A percentile compares a stretch with the other conserved stretches of the same genome.
These are phyloP conservation scores for Hymenoscyphus albidus DNA, from an alignment of 2,329 filamentous ascomycete species.

Conservation along the genomic window DNA sequence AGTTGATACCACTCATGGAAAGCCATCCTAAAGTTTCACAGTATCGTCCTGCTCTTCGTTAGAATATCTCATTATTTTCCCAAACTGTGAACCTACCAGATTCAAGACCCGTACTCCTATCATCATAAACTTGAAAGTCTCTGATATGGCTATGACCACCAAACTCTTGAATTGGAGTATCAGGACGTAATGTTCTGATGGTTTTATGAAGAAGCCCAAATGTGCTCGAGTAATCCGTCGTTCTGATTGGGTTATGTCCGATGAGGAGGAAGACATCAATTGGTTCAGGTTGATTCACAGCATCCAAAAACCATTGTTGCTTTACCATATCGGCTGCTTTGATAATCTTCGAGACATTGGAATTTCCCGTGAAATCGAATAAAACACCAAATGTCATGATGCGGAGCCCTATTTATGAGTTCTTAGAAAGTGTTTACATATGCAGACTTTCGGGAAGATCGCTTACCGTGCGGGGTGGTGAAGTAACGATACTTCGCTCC, in stretches of 20 bases:
- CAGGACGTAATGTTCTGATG: conserved; percentile 69
- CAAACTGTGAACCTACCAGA: conserved; percentile 50
- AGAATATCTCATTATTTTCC: background rate
- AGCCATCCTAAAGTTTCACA: conserved; percentile 93
- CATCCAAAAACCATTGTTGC: conserved; percentile 77
- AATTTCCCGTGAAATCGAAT: conserved; percentile 85
- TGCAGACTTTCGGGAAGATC: background rate
- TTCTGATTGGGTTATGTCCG: conserved; percentile 74
- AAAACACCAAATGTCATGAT: conserved; percentile 67
- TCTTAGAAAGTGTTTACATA: background rate
- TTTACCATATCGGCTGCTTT: conserved; percentile 73
- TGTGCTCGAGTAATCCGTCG: conserved; percentile 55
- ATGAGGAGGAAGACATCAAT: conserved; percentile 76
- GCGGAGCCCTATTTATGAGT: conserved; percentile 20
- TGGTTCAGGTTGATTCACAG: conserved; percentile 69
- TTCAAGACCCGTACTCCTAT: conserved; percentile 71
- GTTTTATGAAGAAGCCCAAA: conserved; percentile 71
- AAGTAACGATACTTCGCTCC: conserved; percentile 83
- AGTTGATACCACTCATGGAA: conserved; percentile 63
- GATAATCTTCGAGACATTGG: conserved; percentile 82
- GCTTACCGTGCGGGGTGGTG: conserved; percentile 75
- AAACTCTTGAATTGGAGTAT: conserved; percentile 82
- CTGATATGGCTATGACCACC: conserved; percentile 85
- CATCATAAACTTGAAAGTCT: conserved; percentile 75
- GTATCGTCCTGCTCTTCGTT: conserved; percentile 51